Conservation (phyloP, 768 basidiomycete species). For the Leccinum imitatum region DNA sequence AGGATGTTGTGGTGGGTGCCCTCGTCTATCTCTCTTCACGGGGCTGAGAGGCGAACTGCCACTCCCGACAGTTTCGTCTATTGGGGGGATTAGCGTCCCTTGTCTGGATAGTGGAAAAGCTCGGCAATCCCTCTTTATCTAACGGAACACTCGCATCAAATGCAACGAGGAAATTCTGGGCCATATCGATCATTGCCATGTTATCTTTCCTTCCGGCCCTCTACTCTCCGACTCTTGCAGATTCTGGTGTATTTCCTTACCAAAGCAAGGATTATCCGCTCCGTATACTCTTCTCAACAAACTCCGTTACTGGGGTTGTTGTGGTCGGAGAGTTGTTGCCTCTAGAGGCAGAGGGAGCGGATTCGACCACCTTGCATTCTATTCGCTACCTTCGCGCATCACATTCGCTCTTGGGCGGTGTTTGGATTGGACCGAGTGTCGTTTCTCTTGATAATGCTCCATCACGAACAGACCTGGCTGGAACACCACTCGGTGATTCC, state of each 20-base stretch:
- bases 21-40: background rate
- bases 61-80: slow-evolving; percentile 21
- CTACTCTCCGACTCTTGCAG: slow-evolving; percentile 57
- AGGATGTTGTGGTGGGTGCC: slow-evolving; percentile 23
- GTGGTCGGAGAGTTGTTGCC: slow-evolving; percentile 74
- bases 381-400: slow-evolving; percentile 62
- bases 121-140: background rate
- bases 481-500: slow-evolving; percentile 64
- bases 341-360: slow-evolving; percentile 30
- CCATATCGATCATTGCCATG: slow-evolving; percentile 27
- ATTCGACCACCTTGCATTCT: slow-evolving; percentile 42
- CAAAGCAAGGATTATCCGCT: slow-evolving; percentile 53
- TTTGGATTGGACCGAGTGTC: slow-evolving; percentile 68
- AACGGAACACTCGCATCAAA: background rate
- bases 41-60: slow-evolving; percentile 3
- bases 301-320: slow-evolving; percentile 78
- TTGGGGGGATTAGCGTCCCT: slow-evolving; percentile 21
- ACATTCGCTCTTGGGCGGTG: slow-evolving; percentile 68
- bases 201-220: slow-evolving; percentile 41
- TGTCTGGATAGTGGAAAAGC: slow-evolving; percentile 14
- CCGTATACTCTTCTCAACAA: slow-evolving; percentile 63
- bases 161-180: slow-evolving; percentile 11
- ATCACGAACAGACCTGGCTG: slow-evolving; percentile 50
- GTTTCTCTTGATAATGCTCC: slow-evolving; percentile 41
- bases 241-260: slow-evolving; percentile 51